A percentile compares a stretch with the other conserved stretches of the same genome.
Evolutionary conservation across 192 early-diverging fungal genomes (phyloP).

Genomic region (Rhizoclosmatium sp.): DNA sequence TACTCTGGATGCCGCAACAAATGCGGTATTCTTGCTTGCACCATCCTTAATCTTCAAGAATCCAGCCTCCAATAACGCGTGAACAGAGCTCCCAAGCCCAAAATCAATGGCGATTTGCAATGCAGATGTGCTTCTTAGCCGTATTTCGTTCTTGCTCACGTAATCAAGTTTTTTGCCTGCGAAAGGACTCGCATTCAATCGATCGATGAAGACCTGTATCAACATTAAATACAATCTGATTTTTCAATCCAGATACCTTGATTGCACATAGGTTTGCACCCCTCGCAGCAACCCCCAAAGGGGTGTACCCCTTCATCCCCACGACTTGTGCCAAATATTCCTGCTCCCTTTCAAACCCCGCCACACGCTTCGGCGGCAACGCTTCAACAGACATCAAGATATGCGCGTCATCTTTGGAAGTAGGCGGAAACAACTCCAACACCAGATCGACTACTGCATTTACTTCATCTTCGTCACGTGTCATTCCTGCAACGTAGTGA

Average conservation of each 20-base stretch:
- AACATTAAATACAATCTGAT: not conserved
- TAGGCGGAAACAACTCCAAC: not conserved
- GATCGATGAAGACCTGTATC: slow-evolving; percentile 1
- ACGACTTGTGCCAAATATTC: not conserved
- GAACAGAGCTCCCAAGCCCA: not conserved
- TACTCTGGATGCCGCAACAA: not conserved
- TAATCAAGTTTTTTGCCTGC: not conserved
- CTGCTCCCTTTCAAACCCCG: not conserved
- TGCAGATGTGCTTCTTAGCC: not conserved
- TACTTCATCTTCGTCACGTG: not conserved
- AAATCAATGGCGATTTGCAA: not conserved
- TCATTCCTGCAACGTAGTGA: slow-evolving; percentile 13
- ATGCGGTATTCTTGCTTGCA: not conserved
- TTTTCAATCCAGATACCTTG: not conserved
- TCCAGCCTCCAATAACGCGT: not conserved
- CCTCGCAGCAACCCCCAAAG: slow-evolving; percentile 2
- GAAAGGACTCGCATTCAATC: slow-evolving; percentile 11
- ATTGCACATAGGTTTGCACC: not conserved
- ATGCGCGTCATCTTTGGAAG: not conserved
- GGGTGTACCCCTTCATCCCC: slow-evolving; percentile 2
- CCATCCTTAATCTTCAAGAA: not conserved
- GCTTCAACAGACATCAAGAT: not conserved
- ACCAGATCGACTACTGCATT: not conserved
- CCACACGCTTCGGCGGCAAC: not conserved
- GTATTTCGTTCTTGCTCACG: not conserved